Evolutionary conservation across 1,139 yeast species (phyloP).

Genomic region (Blastobotrys aristatus): DNA sequence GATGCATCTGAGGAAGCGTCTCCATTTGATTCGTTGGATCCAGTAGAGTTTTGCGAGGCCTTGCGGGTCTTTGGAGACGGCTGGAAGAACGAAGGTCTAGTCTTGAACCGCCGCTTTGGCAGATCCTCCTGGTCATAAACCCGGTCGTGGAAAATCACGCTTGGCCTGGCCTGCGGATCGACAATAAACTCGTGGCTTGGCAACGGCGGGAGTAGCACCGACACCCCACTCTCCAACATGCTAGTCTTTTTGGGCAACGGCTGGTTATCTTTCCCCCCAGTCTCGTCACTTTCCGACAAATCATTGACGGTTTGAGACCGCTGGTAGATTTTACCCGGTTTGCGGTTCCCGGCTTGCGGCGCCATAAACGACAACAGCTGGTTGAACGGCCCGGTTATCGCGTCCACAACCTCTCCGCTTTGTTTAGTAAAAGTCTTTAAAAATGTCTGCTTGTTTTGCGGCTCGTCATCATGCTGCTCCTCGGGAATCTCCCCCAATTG

Average conservation of each 20-base stretch:
- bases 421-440: conserved; percentile 10
- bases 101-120: conserved; percentile 43
- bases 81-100: conserved; percentile 23
- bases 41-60: background rate
- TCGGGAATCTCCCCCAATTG: conserved; percentile 36
- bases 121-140: conserved; percentile 60
- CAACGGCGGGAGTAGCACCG: conserved; percentile 78
- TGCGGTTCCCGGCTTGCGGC: conserved; percentile 31
- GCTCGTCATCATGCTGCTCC: conserved; percentile 17
- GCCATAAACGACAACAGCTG: conserved; percentile 30
- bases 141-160: conserved; percentile 71
- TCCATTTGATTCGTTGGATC: background rate
- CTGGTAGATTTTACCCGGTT: conserved; percentile 31
- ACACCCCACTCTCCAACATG: conserved; percentile 75
- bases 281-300: conserved; percentile 4
- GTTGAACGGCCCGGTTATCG: conserved; percentile 17
- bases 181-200: conserved; percentile 68
- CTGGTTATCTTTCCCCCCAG: conserved; percentile 17
- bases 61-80: background rate
- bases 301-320: conserved; percentile 31
- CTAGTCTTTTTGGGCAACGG: conserved; percentile 63
- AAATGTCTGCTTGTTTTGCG: conserved; percentile 5
- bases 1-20: conserved; percentile 9
- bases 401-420: conserved; percentile 12
- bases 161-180: conserved; percentile 55